Evolutionary conservation across 1,284 basidiomycete species (phyloP).

Genomic region (Apiotrichum laibachii): DNA sequence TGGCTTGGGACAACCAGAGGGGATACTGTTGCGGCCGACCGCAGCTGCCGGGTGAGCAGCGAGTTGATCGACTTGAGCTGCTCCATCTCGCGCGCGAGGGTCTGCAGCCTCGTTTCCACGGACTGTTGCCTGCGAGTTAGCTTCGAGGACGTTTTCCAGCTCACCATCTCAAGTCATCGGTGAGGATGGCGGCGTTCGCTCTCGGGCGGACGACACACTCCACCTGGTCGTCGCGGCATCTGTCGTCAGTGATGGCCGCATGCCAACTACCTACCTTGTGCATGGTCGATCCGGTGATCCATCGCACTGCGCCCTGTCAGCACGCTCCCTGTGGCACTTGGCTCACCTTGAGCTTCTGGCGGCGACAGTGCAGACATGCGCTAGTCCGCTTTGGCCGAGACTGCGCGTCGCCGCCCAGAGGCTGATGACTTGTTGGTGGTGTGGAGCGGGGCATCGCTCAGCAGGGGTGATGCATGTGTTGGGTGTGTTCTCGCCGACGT

Average conservation of each 20-base stretch:
- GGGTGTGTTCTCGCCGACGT: too few species aligned
- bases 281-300: constrained; percentile 11
- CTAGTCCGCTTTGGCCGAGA: constrained; percentile 1
- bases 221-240: constrained; percentile 17
- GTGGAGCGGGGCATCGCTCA: too few species aligned
- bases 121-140: constrained; percentile 17
- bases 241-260: neutral
- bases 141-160: neutral
- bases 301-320: constrained; percentile 18
- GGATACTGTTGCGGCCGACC: neutral
- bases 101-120: constrained; percentile 16
- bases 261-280: constrained; percentile 8
- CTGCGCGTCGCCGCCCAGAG: too few species aligned
- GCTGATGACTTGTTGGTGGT: too few species aligned
- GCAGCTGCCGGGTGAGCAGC: constrained; percentile 3
- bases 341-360: constrained; percentile 24
- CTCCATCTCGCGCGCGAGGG: constrained; percentile 13
- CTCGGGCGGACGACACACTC: constrained; percentile 23
- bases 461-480: too few species aligned
- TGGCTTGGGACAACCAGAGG: neutral
- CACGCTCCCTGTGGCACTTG: too few species aligned
- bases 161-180: constrained; percentile 23
- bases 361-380: constrained; percentile 22
- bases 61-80: constrained; percentile 13
- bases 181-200: constrained; percentile 21